Evolutionary conservation across 208 protist species (phyloP), one percentile per base, ranked within the genome.

Genomic region (Borovskyia barvae): DNA sequence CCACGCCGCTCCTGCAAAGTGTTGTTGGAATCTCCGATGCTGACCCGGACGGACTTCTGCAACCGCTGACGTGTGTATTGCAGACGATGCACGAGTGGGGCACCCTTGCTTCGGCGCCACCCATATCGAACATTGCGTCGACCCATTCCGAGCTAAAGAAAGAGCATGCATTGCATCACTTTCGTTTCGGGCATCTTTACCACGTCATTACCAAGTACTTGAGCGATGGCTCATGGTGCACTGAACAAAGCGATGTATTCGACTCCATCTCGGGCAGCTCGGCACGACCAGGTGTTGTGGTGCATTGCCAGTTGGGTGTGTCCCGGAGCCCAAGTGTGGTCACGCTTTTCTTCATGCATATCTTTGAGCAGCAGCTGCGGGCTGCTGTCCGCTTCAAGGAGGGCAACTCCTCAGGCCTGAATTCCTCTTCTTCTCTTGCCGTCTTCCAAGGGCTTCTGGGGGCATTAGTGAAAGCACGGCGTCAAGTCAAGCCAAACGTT

Each of bases 251-350:
- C n/a, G n/a, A n/a, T n/a, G n/a, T n/a, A n/a, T n/a, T n/a, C n/a
- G n/a, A n/a, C n/a, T n/a, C n/a, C n/a, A n/a, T n/a, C n/a, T n/a
- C n/a, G n/a, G n/a, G n/a, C n/a, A n/a, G n/a, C n/a, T n/a, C n/a
- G n/a, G n/a, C n/a, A n/a, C n/a, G n/a, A n/a, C n/a, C n/a, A n/a
- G n/a, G n/a, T n/a, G n/a, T 77, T 8, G 33, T 95, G n/a, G 79
- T 95, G 33, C 89, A 95, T 57, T 95, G 89, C 48, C 43, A 81
- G 33, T 72, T 82, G 29, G 89, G 89, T 14, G 74, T 82, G 9
- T 93, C 85, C 19, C 77, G 89, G 25, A 95, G 89, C 52, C 70
- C 81, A 8, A 84, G 70, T 39, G 68, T 92, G 12, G 78, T 93
- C 37, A 57, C 86, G 47, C 57, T 73, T 22, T 75, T 72, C 80